A percentile compares a stretch with the other conserved stretches of the same genome.
These are phyloP conservation scores for Amylocarpus encephaloides DNA, from an alignment of 2,329 filamentous ascomycete genomes.

Conservation along the genomic window DNA sequence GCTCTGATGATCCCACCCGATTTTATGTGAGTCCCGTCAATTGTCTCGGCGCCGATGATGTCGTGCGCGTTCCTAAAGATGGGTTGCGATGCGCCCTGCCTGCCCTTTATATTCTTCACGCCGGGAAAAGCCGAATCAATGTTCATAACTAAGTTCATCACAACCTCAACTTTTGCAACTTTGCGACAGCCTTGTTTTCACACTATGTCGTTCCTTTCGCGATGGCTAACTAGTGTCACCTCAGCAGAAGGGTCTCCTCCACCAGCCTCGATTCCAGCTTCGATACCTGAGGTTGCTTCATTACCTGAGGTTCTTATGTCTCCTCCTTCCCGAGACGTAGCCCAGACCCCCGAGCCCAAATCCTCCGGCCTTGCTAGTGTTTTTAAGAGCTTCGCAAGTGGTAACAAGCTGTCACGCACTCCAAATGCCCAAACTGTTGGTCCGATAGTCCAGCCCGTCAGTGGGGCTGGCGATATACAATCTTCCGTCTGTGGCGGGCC, in stretches of 20 bases:
- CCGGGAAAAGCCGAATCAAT: too few species aligned
- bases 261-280: background rate
- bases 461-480: slow-evolving; percentile 36
- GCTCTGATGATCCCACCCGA: background rate
- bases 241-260: background rate
- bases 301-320: slow-evolving; percentile 44
- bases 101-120: too few species aligned
- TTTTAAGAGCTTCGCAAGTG: slow-evolving; percentile 52
- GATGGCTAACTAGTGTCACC: slow-evolving; percentile 1
- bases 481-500: slow-evolving; percentile 38
- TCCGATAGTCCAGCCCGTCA: slow-evolving; percentile 37
- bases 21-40: background rate
- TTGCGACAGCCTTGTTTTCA: too few species aligned
- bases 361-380: slow-evolving; percentile 53
- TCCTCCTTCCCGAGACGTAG: slow-evolving; percentile 51
- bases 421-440: slow-evolving; percentile 35
- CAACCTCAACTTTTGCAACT: too few species aligned
- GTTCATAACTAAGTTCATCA: too few species aligned
- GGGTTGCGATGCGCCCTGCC: too few species aligned
- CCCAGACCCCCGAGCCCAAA: slow-evolving; percentile 49
- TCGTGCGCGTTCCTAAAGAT: background rate
- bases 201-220: background rate
- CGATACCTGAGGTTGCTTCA: slow-evolving; percentile 13
- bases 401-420: slow-evolving; percentile 46
- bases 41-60: background rate